These are phyloP conservation scores for Euclidium syriacum DNA, from an alignment of 345 rosid genomes.

Conservation along the genomic window DNA sequence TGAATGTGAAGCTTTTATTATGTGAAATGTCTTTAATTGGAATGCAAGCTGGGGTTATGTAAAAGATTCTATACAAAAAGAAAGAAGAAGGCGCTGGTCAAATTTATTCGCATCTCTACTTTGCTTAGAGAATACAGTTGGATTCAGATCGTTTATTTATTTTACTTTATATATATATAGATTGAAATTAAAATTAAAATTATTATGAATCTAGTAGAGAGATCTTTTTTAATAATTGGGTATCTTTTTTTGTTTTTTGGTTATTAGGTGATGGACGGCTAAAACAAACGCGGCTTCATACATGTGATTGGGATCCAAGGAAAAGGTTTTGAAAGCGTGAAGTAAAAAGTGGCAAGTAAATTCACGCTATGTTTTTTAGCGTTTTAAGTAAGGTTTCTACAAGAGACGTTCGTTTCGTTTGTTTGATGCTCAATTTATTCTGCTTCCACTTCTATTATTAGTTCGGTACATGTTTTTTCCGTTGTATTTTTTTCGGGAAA, in stretches of 20 bases:
- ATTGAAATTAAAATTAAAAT: slow-evolving; percentile 8
- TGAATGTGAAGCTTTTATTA: slow-evolving; percentile 10
- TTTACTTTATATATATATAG: neutral
- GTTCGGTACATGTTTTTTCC: slow-evolving; percentile 15
- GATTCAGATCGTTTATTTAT: neutral
- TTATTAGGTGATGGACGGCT: slow-evolving; percentile 20
- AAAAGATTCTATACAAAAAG: slow-evolving; percentile 18
- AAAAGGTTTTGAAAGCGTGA: slow-evolving; percentile 23
- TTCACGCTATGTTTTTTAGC: slow-evolving; percentile 16
- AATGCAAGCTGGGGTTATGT: slow-evolving; percentile 25
- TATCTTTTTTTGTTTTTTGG: neutral
- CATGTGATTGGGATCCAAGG: slow-evolving; percentile 25
- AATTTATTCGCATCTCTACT: slow-evolving; percentile 24
- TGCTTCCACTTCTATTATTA: neutral
- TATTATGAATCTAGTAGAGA: neutral
- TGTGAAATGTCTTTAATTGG: slow-evolving; percentile 18
- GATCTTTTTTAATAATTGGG: neutral
- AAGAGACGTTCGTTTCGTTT: slow-evolving; percentile 11
- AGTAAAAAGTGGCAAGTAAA: slow-evolving; percentile 19
- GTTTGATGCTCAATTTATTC: neutral
- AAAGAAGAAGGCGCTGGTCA: neutral
- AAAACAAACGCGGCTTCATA: slow-evolving; percentile 26
- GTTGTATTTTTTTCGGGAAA: slow-evolving; percentile 4
- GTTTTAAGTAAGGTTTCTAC: slow-evolving; percentile 13
- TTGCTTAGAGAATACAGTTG: slow-evolving; percentile 29